Percentiles rank a stretch among this genome's conserved stretches.
Evolutionary conservation across 2,329 filamentous ascomycete genomes (phyloP).

Genomic region (Penicillium sp.): DNA sequence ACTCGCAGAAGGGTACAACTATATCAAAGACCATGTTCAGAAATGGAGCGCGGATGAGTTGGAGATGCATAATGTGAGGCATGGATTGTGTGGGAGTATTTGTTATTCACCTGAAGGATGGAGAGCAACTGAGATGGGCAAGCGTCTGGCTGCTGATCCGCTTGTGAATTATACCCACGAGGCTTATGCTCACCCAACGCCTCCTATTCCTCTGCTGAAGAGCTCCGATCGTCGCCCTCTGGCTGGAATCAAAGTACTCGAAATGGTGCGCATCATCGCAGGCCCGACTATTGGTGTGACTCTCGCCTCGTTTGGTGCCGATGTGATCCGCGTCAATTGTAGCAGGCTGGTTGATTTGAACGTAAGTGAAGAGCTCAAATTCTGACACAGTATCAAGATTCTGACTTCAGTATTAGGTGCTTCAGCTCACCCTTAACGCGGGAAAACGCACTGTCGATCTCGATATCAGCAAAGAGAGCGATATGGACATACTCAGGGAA

Average conservation of each 20-base stretch:
- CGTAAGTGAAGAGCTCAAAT: slow-evolving; percentile 18
- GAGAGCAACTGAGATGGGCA: slow-evolving; percentile 53
- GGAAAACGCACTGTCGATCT: slow-evolving; percentile 42
- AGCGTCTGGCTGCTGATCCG: slow-evolving; percentile 49
- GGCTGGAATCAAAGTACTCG: slow-evolving; percentile 58
- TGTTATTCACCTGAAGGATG: slow-evolving; percentile 54
- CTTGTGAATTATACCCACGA: slow-evolving; percentile 50
- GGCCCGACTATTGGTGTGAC: slow-evolving; percentile 52
- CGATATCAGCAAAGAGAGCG: slow-evolving; percentile 54
- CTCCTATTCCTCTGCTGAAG: slow-evolving; percentile 36
- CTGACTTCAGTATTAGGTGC: slow-evolving; percentile 16
- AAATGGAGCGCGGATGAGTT: slow-evolving; percentile 51
- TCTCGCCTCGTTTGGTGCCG: slow-evolving; percentile 54
- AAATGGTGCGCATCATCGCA: slow-evolving; percentile 47
- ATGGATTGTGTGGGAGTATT: slow-evolving; percentile 54
- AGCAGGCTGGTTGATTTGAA: slow-evolving; percentile 46
- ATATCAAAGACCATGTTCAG: slow-evolving; percentile 38
- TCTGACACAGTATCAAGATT: not conserved
- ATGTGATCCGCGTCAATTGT: slow-evolving; percentile 55
- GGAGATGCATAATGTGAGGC: slow-evolving; percentile 49
- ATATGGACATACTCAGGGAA: slow-evolving; percentile 48
- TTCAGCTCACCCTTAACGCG: slow-evolving; percentile 33
- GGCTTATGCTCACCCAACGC: slow-evolving; percentile 43
- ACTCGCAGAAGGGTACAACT: slow-evolving; percentile 24
- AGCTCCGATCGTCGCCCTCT: slow-evolving; percentile 37